A percentile compares a stretch with the other conserved stretches of the same genome.
phyloP scores from a whole-genome alignment of 306 rosid species.

The Cicer judaicum region DNA sequence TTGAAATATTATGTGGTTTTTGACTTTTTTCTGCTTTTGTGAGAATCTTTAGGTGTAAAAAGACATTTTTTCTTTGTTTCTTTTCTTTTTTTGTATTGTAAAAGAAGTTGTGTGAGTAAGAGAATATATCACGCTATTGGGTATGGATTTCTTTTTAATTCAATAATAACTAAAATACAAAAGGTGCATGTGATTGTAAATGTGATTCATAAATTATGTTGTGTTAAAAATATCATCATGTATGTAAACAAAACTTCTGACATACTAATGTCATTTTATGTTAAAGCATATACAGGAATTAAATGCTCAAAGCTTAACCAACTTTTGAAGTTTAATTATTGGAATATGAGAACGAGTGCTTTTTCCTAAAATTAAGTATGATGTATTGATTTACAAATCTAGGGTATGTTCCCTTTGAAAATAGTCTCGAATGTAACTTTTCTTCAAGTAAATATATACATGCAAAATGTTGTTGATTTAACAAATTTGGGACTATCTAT shows the following conservation, averaged over 20 bases:
- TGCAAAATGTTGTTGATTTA: not conserved
- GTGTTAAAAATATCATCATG: not conserved
- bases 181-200: too few relatives aligned
- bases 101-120: not conserved
- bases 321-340: not conserved
- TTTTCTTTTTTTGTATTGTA: not conserved
- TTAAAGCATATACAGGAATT: not conserved
- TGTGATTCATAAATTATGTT: too few relatives aligned
- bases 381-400: not conserved
- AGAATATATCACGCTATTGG: not conserved
- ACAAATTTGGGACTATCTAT: not conserved
- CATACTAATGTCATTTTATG: not conserved
- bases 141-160: not conserved
- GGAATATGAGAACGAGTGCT: too few relatives aligned
- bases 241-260: not conserved
- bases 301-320: not conserved
- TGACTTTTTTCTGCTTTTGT: too few relatives aligned
- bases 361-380: not conserved
- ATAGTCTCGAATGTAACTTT: not conserved
- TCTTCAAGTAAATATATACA: not conserved
- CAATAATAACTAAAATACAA: too few relatives aligned
- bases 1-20: not conserved
- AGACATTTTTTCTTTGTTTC: not conserved
- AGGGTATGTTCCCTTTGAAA: too few relatives aligned
- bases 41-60: not conserved